These are phyloP conservation scores for Kalmanozyma brasiliensis DNA, from an alignment of 1,284 basidiomycete species.

Conservation along the genomic window DNA sequence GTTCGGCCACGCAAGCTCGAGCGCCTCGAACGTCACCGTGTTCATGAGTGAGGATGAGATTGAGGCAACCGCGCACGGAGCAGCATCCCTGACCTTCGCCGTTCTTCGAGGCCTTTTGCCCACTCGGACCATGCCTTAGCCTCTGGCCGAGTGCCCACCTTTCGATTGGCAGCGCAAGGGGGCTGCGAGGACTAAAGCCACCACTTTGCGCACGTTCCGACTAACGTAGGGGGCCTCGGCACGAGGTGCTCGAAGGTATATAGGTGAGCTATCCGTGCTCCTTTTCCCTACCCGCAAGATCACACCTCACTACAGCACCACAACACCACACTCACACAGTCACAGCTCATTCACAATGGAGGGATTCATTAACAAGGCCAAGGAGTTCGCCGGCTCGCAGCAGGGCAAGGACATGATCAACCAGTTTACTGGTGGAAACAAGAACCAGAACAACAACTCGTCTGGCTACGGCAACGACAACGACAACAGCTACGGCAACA, in stretches of 20 bases:
- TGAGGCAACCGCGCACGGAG: too few relatives aligned
- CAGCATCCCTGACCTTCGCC: too few relatives aligned
- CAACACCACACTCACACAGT: not conserved
- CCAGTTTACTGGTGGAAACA: slow-evolving; percentile 43
- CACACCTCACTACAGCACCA: not conserved
- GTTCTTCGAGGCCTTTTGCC: too few relatives aligned
- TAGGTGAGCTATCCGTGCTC: not conserved
- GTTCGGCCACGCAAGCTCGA: too few relatives aligned
- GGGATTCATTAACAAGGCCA: slow-evolving; percentile 58
- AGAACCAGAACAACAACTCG: slow-evolving; percentile 34
- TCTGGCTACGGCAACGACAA: slow-evolving; percentile 6
- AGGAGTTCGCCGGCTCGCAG: slow-evolving; percentile 53
- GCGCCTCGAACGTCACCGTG: too few relatives aligned
- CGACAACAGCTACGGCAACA: slow-evolving; percentile 10
- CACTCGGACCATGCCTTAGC: too few relatives aligned
- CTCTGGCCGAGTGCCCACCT: too few relatives aligned
- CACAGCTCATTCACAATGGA: slow-evolving; percentile 46
- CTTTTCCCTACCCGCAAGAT: not conserved
- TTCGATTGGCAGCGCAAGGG: too few relatives aligned
- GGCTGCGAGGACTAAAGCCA: too few relatives aligned
- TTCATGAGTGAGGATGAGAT: too few relatives aligned
- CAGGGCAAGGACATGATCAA: slow-evolving; percentile 50
- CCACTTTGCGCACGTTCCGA: too few relatives aligned
- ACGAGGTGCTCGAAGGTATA: slow-evolving; percentile 2
- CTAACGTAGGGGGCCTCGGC: too few relatives aligned